These are phyloP conservation scores for Erythrophleum ivorense DNA, from an alignment of 331 rosid species.

Conservation along the genomic window DNA sequence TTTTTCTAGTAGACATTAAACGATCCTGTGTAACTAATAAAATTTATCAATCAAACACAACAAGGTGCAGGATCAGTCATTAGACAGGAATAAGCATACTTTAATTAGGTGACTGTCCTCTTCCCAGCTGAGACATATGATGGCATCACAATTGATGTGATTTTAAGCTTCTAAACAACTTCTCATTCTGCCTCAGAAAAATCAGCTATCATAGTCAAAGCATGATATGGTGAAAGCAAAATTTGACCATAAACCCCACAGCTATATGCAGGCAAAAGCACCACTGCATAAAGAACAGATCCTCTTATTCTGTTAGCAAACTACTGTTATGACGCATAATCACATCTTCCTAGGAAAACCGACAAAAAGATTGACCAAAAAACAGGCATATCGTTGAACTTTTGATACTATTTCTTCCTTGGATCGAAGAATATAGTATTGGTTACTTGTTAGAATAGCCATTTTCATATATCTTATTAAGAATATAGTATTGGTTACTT, in stretches of 20 bases:
- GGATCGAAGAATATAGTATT: slow-evolving; percentile 18
- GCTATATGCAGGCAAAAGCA: background rate
- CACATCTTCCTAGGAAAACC: slow-evolving; percentile 17
- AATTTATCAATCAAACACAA: slow-evolving; percentile 25
- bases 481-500: slow-evolving; percentile 14
- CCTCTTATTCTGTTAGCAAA: slow-evolving; percentile 16
- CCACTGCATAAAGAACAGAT: slow-evolving; percentile 9
- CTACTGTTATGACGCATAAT: slow-evolving; percentile 13
- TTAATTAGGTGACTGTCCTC: slow-evolving; percentile 64
- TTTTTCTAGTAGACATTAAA: slow-evolving; percentile 30
- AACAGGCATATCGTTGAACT: background rate
- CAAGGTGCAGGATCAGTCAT: slow-evolving; percentile 31
- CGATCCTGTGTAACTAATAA: slow-evolving; percentile 23
- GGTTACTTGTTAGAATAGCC: slow-evolving; percentile 29
- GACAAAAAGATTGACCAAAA: slow-evolving; percentile 25
- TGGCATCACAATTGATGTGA: slow-evolving; percentile 65
- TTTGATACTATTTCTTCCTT: slow-evolving; percentile 25
- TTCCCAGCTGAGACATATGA: slow-evolving; percentile 87
- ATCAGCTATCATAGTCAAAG: slow-evolving; percentile 24
- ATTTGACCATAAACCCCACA: slow-evolving; percentile 16
- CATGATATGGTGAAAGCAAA: slow-evolving; percentile 31
- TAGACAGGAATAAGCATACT: slow-evolving; percentile 51
- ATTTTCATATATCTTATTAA: slow-evolving; percentile 19
- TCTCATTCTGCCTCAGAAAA: slow-evolving; percentile 71
- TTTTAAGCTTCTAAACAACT: slow-evolving; percentile 77